phyloP scores from a whole-genome alignment of 495 filamentous ascomycete species.

The Penicillium angulare region DNA sequence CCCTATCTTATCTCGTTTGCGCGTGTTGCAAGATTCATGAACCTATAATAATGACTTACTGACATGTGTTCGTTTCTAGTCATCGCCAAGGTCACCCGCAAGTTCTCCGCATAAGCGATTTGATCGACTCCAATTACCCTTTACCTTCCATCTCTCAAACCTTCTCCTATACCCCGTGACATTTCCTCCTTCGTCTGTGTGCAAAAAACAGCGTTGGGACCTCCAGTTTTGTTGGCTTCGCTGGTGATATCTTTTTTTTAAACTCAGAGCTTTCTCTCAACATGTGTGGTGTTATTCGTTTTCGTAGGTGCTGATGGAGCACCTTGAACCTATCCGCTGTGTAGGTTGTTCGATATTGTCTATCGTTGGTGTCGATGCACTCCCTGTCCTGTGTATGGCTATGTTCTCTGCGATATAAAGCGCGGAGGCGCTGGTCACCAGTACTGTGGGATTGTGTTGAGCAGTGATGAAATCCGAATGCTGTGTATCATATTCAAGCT shows the following conservation, averaged over 20 bases:
- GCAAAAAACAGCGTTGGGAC: conserved; percentile 12
- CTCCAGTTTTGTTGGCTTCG: conserved; percentile 11
- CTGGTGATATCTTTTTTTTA: conserved; percentile 24
- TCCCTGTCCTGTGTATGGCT: background rate
- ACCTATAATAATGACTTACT: conserved; percentile 13
- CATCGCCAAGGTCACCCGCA: conserved; percentile 93
- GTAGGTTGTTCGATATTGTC: conserved; percentile 28
- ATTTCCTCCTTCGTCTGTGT: conserved; percentile 18
- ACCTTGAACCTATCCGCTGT: conserved; percentile 39
- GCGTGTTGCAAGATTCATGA: background rate
- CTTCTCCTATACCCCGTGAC: conserved; percentile 33
- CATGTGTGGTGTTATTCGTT: conserved; percentile 25
- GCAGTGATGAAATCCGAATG: conserved; percentile 5
- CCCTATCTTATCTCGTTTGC: background rate
- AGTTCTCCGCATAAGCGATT: conserved; percentile 63
- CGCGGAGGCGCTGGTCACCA: background rate
- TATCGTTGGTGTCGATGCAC: conserved; percentile 1
- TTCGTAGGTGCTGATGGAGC: conserved; percentile 23
- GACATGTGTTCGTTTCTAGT: conserved; percentile 55
- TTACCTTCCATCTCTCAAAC: conserved; percentile 10
- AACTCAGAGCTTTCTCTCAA: conserved; percentile 8
- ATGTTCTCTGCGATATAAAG: conserved; percentile 4
- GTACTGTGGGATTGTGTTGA: background rate
- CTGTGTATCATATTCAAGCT: conserved; percentile 22
- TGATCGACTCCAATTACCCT: conserved; percentile 3